phyloP scores from a whole-genome alignment of 2,329 filamentous ascomycete genomes.

The Tothia fuscella region DNA sequence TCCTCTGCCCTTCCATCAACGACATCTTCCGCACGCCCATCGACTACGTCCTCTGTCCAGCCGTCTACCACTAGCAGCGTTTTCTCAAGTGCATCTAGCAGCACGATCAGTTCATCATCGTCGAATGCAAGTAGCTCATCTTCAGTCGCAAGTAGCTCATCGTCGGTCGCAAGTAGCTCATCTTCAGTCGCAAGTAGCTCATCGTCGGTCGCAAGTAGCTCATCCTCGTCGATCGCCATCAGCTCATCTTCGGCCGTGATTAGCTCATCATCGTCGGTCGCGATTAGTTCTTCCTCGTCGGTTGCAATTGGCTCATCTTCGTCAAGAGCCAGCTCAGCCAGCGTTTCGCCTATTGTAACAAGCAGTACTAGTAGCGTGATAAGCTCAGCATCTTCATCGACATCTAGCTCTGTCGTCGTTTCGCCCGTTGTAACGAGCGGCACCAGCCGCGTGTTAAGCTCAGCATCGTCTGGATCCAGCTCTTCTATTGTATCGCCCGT shows the following conservation, averaged over 20 bases:
- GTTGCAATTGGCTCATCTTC: no score
- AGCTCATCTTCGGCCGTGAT: neutral
- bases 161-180: neutral
- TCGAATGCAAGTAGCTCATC: neutral
- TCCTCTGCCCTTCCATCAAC: constrained; percentile 2
- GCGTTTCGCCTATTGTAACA: no score
- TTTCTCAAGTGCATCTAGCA: neutral
- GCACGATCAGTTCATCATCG: neutral
- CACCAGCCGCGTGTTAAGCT: no score
- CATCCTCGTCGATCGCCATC: neutral
- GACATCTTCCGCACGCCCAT: neutral
- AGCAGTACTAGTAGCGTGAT: no score
- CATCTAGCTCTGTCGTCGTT: no score
- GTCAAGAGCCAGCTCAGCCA: no score
- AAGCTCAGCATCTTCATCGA: no score
- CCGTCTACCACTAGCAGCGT: constrained; percentile 1
- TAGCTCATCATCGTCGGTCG: no score
- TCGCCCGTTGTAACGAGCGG: no score
- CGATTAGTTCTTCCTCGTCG: no score
- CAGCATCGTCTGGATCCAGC: no score
- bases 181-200: neutral
- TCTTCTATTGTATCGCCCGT: no score
- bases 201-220: neutral
- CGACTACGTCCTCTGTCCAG: neutral
- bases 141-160: neutral